Base-by-base conservation (phyloP, 306 rosid genomes). In the Trifolium pratense region DNA sequence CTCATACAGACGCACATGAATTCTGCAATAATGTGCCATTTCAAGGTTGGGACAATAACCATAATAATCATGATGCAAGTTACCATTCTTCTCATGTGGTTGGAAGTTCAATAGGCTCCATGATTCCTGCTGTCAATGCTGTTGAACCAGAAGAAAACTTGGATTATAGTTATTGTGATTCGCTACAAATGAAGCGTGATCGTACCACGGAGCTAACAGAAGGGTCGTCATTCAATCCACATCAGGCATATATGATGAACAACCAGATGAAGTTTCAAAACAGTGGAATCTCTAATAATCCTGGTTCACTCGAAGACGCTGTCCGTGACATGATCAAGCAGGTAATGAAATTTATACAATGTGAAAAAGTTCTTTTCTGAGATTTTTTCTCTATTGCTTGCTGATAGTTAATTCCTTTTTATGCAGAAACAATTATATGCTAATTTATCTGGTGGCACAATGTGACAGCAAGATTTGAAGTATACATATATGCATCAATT, bases 281-380 rank as follows among this genome's bases (percentile, higher is more conserved):
- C 16, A 66, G 49, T 73, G 65, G 66, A 29, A 55, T 71, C 15
- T 36, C 89, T 16, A 80, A 56, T 36, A 86, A 58, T 78, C 66
- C 70, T 32, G 97, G 89, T 62, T 85, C 96, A 57, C 71, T 93
- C 83, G 97, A 90, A 75, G 97, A 89, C 68, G 71, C 89, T 12
- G 87, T 89, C 42, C 73, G 62, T 42, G 80, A 88, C 53, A 81
- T 86, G 86, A 80, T 83, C 71, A 87, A 87, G 46, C 87, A 88
- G 97, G 98, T 93, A 81, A 81, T 75, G 12, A 74, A 76, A 73
- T 82, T 80, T 72, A 71, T 31, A 60, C 66, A 68, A 13, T 31
- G 1, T 21, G 17, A 36, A 20, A 17, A 56, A 51, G 66, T 42
- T 26, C 3, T 57, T 57, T 6, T 51, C 26, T 18, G 29, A 52